These are phyloP conservation scores for Populus hybrid DNA, from an alignment of 441 rosid species.

Conservation along the genomic window DNA sequence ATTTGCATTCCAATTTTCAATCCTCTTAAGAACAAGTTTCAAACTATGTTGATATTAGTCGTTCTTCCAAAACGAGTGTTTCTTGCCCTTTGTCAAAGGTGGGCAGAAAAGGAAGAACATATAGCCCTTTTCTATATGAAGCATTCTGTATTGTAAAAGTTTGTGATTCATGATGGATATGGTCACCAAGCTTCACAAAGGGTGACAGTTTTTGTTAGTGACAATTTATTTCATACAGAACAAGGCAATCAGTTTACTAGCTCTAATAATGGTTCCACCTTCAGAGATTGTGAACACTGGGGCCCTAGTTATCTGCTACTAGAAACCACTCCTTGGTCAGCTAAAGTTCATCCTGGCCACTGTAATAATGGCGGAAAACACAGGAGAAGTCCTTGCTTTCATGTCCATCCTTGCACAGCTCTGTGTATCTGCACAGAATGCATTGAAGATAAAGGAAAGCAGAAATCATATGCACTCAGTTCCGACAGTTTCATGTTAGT, in stretches of 20 bases:
- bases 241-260: not conserved
- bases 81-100: not conserved
- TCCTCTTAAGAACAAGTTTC: no score
- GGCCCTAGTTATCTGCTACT: not conserved
- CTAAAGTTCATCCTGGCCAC: constrained; percentile 47
- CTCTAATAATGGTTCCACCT: not conserved
- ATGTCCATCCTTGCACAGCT: constrained; percentile 60
- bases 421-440: constrained; percentile 51
- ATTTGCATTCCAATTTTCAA: no score
- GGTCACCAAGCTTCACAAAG: not conserved
- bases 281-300: not conserved
- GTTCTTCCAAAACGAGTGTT: not conserved
- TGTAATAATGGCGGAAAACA: constrained; percentile 68
- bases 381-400: constrained; percentile 80
- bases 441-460: not conserved
- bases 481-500: not conserved
- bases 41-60: no score
- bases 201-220: not conserved
- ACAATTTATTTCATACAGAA: not conserved
- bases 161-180: not conserved
- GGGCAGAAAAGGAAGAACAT: not conserved
- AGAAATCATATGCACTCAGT: not conserved
- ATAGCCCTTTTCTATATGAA: not conserved
- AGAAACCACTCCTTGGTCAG: not conserved
- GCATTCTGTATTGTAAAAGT: not conserved